Evolutionary conservation across 2,329 filamentous ascomycete genomes (phyloP), one percentile per base, ranked within the genome.

Genomic region (Hymenotorrendiella dingleyae): DNA sequence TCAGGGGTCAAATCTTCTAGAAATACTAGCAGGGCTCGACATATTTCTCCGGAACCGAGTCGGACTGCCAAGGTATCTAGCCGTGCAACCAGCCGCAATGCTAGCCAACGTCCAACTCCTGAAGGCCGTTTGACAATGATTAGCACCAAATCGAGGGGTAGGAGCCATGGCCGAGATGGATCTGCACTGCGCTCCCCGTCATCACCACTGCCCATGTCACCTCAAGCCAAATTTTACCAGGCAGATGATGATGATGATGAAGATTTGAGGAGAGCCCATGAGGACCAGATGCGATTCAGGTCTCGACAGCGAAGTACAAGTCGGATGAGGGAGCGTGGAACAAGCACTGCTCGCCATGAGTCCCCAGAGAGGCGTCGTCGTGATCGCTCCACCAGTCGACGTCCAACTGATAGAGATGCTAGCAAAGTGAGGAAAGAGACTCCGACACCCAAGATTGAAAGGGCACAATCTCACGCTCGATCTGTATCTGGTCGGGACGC

Each of bases 151-250:
- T 40, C 38, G 7, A 76, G 84, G 37, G 84, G 82, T 2, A 74
- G 84, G 50, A 84, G 80, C 56, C 66, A 73, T 36, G 73, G 72
- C 12, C 73, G 81, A n/a, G 70, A 70, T 14, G 74, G 71, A 2
- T 78, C 78, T n/a, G 59, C 66, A 2, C 66, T 74, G 33, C 73
- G 80, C 37, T 95, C 89, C 1, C 89, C 90, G 1, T 84, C 85
- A 0, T 91, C 87, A 1, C 88, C 90, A 1, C 67, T 89, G 17
- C 86, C 88, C 4, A 82, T 91, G 70, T 79, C 84, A 11, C 68
- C 71, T 5, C 68, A 73, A 2, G 77, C 72, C 16, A 72, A 71
- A 14, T 69, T 71, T 12, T 65, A 73, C 43, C 68, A 72, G 30
- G n/a, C n/a, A n/a, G n/a, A n/a, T n/a, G 73, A 72, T 32, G 70